Evolutionary conservation across 2,329 filamentous ascomycete species (phyloP), one percentile per base, ranked within the genome.

Genomic region (Exophiala dermatitidis): DNA sequence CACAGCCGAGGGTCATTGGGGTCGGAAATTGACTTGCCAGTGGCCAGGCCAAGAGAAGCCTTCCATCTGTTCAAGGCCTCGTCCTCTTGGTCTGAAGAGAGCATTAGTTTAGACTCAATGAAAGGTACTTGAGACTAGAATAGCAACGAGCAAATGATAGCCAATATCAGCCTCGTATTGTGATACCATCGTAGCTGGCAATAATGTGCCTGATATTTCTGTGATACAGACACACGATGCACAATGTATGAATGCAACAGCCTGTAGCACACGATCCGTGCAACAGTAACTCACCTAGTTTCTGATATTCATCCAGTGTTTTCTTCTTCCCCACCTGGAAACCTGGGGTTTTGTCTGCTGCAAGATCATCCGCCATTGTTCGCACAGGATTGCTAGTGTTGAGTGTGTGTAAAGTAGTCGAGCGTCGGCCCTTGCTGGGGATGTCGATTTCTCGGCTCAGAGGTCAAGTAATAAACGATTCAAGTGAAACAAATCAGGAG

Each of bases 301-400:
- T 79, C 68, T 91, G 81, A 75, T 96, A 96, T 73, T 96, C 88
- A 61, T 91, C 88, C 68, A 98, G 80, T 65, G 88, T 94, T 82
- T 97, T 95, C 85, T 96, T 96, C 82, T 96, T 89, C 63, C 89
- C 90, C 69, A 96, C 86, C 83, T 94, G 96, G 85, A 96, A 97
- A 70, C 91, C 91, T 75, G 90, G 85, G 62, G 90, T 96, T 75
- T 85, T 81, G 76, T 93, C 87, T 60, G 89, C 85, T 72, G 86
- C 78, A 63, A 91, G 82, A 67, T 97, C 91, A 58, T 95, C 89
- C 63, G 83, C 77, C 85, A 88, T 88, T 32, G 28, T 48, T 29
- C 9, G 10, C 34, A 8, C 5, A 19, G 19, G 19, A 19, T 19
- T 19, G 19, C 19, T 19, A 19, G 19, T 19, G 19, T 19, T 19